Percentiles rank a stretch among this genome's conserved stretches.
Conservation (phyloP, 2,329 filamentous ascomycete genomes). For the Cercospora sp. region DNA sequence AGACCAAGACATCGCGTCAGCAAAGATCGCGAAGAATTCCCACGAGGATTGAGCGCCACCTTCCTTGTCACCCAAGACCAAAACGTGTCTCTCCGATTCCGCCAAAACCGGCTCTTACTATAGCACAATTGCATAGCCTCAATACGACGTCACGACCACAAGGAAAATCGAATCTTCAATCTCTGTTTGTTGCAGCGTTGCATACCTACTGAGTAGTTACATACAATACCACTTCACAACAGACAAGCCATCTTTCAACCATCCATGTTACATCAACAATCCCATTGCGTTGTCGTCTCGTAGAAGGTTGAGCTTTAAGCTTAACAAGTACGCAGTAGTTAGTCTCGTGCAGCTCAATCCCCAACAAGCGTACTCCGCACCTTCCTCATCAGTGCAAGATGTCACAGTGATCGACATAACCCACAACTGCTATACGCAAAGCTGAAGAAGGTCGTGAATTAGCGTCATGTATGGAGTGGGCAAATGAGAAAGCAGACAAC, state of each 20-base stretch:
- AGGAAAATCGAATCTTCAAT: neutral
- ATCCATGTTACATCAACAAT: too few relatives aligned
- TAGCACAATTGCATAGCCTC: too few relatives aligned
- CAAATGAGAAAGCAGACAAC: neutral
- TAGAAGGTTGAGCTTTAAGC: neutral
- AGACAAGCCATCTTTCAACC: too few relatives aligned
- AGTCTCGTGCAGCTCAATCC: neutral
- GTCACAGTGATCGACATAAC: neutral
- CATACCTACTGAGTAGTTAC: neutral
- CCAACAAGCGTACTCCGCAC: neutral
- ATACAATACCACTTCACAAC: too few relatives aligned
- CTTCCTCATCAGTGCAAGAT: neutral
- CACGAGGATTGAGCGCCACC: neutral
- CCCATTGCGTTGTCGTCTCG: too few relatives aligned
- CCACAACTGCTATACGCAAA: neutral
- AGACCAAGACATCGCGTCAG: too few relatives aligned
- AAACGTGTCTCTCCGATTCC: neutral
- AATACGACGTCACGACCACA: neutral
- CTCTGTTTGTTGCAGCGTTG: neutral
- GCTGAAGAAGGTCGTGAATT: neutral
- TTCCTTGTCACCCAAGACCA: neutral
- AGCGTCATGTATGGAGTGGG: neutral
- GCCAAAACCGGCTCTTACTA: neutral
- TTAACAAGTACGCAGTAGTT: neutral
- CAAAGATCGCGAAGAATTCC: neutral